Percentiles rank a stretch among this genome's conserved stretches.
Conservation (phyloP, 306 rosid genomes). For the Corylus avellana region DNA sequence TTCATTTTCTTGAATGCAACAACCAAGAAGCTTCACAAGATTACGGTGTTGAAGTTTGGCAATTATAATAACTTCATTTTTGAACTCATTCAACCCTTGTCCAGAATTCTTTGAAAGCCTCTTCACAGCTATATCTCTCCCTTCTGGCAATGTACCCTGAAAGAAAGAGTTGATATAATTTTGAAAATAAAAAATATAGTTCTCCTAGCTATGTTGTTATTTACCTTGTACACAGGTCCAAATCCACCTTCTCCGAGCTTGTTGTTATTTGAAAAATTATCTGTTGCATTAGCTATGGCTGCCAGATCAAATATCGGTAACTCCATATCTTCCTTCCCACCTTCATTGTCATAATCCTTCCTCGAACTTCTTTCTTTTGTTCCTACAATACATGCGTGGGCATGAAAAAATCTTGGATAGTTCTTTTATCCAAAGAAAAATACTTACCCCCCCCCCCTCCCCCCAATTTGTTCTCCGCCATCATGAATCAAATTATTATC, state of each 20-base stretch:
- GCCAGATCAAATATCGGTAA: conserved; percentile 47
- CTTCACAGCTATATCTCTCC: conserved; percentile 63
- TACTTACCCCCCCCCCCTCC: neutral
- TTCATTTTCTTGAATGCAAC: neutral
- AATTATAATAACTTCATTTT: conserved; percentile 24
- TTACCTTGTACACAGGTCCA: conserved; percentile 60
- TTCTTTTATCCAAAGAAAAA: neutral
- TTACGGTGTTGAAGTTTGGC: conserved; percentile 50
- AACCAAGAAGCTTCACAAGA: conserved; percentile 49
- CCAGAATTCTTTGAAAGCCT: conserved; percentile 50
- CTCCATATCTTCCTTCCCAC: conserved; percentile 38
- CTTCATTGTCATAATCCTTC: too few species aligned
- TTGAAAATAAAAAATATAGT: neutral
- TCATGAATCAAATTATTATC: neutral
- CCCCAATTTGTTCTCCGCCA: neutral
- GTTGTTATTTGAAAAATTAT: conserved; percentile 40
- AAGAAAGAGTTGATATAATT: neutral
- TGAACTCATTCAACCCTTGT: conserved; percentile 48
- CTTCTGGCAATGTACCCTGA: conserved; percentile 55
- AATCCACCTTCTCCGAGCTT: conserved; percentile 73
- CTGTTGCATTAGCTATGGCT: conserved; percentile 39
- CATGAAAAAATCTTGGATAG: neutral
- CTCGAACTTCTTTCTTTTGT: neutral
- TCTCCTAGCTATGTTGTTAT: neutral
- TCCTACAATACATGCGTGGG: neutral